Base-by-base conservation (phyloP, 345 rosid genomes). In the Aethionema arabicum region DNA sequence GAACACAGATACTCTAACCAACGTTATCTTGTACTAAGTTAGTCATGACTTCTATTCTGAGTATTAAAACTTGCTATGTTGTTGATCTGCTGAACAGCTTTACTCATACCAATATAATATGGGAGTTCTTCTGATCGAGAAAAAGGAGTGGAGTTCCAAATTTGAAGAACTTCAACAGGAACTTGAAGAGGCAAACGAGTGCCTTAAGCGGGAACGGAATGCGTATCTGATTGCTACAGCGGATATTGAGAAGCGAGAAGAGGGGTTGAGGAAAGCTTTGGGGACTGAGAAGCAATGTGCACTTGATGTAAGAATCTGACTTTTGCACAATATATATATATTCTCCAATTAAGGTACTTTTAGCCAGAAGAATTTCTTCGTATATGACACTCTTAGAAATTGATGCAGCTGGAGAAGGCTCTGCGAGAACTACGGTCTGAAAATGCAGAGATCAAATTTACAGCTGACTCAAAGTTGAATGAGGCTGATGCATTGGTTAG, bases 271-370 rank as follows among this genome's bases (percentile, higher is more conserved):
- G 75, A 93, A 79, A 73, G 99, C 92, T 59, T 71, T 90, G 59
- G 99, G 99, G 49, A 84, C 87, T 35, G 95, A 93, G 76, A 93
- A 90, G 76, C 96, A 90, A 59, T 93, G 99, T 54, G 85, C 85
- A 74, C 65, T 57, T 52, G 96, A 93, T 81, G 99, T 93, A 77
- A 83, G 96, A 37, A 43, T 72, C 51, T 47, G 14, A 9, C 9
- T 50, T 46, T 45, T 14, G 13, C 1, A 11, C 11, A 12, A 4
- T 39, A 46, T 8, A 7, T 45, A 41, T 7, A 10, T 55, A 14
- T 29, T 21, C 45, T 6, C 35, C 43, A n/a, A 15, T 54, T 43
- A 14, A 29, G 7, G 14, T 5, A 4, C 11, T 59, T 31, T 32
- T 45, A 0, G 32, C 12, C 42, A 16, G 5, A 15, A 36, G 44